Evolutionary conservation across 2,329 filamentous ascomycete genomes (phyloP).

Genomic region (Pseudopyrenochaeta lycopersici): DNA sequence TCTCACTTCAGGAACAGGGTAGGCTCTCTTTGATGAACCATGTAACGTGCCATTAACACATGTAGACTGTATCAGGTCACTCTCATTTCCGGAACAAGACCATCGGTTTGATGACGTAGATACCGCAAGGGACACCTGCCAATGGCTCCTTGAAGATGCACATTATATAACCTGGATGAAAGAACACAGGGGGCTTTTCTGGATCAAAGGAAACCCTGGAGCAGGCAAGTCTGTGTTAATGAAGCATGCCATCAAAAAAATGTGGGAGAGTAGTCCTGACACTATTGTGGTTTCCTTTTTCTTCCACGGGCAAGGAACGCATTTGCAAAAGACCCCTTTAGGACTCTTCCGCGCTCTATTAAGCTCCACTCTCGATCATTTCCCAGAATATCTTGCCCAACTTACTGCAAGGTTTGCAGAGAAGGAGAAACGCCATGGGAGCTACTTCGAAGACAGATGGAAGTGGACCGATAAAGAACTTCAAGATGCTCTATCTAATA

Average conservation of each 20-base stretch:
- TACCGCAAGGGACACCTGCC: slow-evolving; percentile 29
- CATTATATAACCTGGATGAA: slow-evolving; percentile 49
- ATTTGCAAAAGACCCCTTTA: slow-evolving; percentile 19
- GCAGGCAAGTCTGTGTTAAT: slow-evolving; percentile 53
- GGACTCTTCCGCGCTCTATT: slow-evolving; percentile 29
- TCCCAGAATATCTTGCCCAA: slow-evolving; percentile 12
- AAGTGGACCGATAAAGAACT: slow-evolving; percentile 20
- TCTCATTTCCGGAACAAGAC: slow-evolving; percentile 17
- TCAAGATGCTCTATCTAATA: slow-evolving; percentile 13
- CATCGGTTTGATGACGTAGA: slow-evolving; percentile 7
- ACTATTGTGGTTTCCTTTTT: slow-evolving; percentile 21
- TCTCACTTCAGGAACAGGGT: no score
- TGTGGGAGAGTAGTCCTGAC: background rate
- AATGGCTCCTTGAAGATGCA: slow-evolving; percentile 49
- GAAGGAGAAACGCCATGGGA: slow-evolving; percentile 15
- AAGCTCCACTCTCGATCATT: slow-evolving; percentile 7
- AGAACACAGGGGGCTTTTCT: slow-evolving; percentile 49
- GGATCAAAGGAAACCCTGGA: slow-evolving; percentile 52
- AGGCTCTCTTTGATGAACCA: no score
- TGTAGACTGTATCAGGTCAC: no score
- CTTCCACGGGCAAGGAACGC: slow-evolving; percentile 23
- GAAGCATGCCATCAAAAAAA: slow-evolving; percentile 40
- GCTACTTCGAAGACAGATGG: slow-evolving; percentile 13
- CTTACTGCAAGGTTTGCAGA: slow-evolving; percentile 15
- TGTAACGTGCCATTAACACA: no score